phyloP scores from a whole-genome alignment of 2,329 filamentous ascomycete species.

The Neoscytalidium dimidiatum region DNA sequence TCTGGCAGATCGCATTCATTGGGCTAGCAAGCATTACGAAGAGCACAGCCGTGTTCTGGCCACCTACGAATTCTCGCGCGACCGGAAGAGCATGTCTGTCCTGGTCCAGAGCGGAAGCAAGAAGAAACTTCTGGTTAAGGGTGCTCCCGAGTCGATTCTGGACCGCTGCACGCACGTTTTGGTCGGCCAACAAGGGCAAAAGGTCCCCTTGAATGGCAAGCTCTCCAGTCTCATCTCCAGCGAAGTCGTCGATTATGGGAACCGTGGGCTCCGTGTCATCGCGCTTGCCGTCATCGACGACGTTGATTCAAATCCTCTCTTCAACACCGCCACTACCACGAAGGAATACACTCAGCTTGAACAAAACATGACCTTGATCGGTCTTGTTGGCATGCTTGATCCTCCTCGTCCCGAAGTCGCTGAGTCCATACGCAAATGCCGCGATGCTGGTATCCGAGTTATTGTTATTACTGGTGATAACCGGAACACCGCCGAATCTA shows the following conservation, averaged over 20 bases:
- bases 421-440: slow-evolving; percentile 83
- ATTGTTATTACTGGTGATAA: slow-evolving; percentile 99
- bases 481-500: slow-evolving; percentile 94
- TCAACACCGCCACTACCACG: slow-evolving; percentile 76
- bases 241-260: slow-evolving; percentile 87
- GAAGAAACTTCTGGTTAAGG: slow-evolving; percentile 90
- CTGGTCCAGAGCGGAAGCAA: slow-evolving; percentile 70
- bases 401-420: slow-evolving; percentile 92
- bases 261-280: slow-evolving; percentile 90
- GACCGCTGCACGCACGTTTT: slow-evolving; percentile 86
- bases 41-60: slow-evolving; percentile 71
- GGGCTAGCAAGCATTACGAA: slow-evolving; percentile 84
- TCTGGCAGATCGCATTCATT: slow-evolving; percentile 68
- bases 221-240: slow-evolving; percentile 70
- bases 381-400: slow-evolving; percentile 94
- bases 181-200: slow-evolving; percentile 76
- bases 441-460: slow-evolving; percentile 89
- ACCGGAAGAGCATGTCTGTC: slow-evolving; percentile 99
- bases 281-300: slow-evolving; percentile 85
- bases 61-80: slow-evolving; percentile 95
- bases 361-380: slow-evolving; percentile 91
- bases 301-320: slow-evolving; percentile 67
- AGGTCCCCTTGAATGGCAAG: slow-evolving; percentile 69
- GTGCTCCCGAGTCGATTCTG: slow-evolving; percentile 90
- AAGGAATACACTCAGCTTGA: slow-evolving; percentile 84